Base-by-base conservation (phyloP, 768 basidiomycete species). In the Boletus eberwhitei region DNA sequence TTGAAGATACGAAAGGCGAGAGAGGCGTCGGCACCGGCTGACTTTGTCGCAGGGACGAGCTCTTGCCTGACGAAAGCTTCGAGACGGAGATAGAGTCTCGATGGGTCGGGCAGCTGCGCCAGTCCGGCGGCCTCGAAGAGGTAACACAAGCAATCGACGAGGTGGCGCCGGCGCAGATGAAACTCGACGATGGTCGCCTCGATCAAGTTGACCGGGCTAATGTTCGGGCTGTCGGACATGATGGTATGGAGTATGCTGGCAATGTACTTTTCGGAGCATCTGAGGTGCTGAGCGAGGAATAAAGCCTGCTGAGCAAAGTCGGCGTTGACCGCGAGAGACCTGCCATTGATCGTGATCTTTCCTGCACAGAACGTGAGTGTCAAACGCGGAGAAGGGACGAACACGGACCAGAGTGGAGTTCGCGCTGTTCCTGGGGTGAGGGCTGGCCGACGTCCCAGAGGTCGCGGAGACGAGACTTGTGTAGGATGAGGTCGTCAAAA, bases 211-310 rank as follows among this genome's bases (percentile, higher is more conserved):
- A 82, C 76, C 5, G 81, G 73, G 4, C 71, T 74, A 16, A 86
- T 73, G 58, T 90, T 90, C 0, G 89, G 86, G 62, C 85, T 84
- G 55, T 78, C 73, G 1, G 78, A 62, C 73, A 86, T 85, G 39
- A 87, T 77, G 21, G 79, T 72, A 54, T 88, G 82, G 43, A 92
- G 75, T 17, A 92, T 79, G 21, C 77, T 76, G 5, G 92, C 89
- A 48, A 86, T 73, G 70, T 89, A 85, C 61, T 86, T 83, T 73
- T 96, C 93, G 13, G 93, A 95, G 59, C 84, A 84, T 62, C 83
- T 79, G 50, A 97, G 85, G 51, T 90, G 83, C 64, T 88, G 84
- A 0, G 93, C 83, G 52, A 95, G 81, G 70, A 91, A 89, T 52
- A 89, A 69, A 52, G 79, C 82, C 68, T 90, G 90, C 47, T 81